These are phyloP conservation scores for Tolypocladium tropicale DNA, from an alignment of 2,329 filamentous ascomycete genomes.

Conservation along the genomic window DNA sequence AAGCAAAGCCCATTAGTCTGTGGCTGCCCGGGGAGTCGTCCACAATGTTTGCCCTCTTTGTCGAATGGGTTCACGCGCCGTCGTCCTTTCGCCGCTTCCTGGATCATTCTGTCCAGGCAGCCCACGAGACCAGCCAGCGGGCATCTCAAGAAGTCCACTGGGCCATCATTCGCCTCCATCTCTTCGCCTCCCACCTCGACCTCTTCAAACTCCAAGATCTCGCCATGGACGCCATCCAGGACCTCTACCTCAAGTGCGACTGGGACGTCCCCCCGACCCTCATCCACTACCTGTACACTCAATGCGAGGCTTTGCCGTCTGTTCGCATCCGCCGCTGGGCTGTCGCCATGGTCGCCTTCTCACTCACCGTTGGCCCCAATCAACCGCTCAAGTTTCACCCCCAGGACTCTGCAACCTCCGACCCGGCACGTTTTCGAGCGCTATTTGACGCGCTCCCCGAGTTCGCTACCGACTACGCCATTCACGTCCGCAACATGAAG, in stretches of 20 bases:
- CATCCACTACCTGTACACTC: constrained; percentile 41
- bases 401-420: constrained; percentile 15
- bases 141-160: constrained; percentile 37
- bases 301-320: constrained; percentile 37
- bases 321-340: constrained; percentile 48
- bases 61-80: constrained; percentile 40
- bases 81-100: constrained; percentile 31
- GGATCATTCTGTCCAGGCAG: constrained; percentile 26
- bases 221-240: constrained; percentile 48
- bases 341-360: constrained; percentile 51
- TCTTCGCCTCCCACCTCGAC: constrained; percentile 43
- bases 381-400: constrained; percentile 18
- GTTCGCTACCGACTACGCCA: constrained; percentile 38
- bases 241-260: constrained; percentile 47
- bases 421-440: constrained; percentile 26
- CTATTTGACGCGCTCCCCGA: constrained; percentile 34
- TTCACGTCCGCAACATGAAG: constrained; percentile 42
- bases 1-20: constrained; percentile 19
- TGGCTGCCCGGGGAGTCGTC: constrained; percentile 37
- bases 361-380: constrained; percentile 25
- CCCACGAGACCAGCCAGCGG: constrained; percentile 16
- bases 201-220: constrained; percentile 42
- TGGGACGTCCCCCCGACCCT: constrained; percentile 46
- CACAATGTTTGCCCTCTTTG: constrained; percentile 43
- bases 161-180: constrained; percentile 44